These are phyloP conservation scores for Alliaria petiolata DNA, from an alignment of 345 rosid genomes.

Conservation along the genomic window DNA sequence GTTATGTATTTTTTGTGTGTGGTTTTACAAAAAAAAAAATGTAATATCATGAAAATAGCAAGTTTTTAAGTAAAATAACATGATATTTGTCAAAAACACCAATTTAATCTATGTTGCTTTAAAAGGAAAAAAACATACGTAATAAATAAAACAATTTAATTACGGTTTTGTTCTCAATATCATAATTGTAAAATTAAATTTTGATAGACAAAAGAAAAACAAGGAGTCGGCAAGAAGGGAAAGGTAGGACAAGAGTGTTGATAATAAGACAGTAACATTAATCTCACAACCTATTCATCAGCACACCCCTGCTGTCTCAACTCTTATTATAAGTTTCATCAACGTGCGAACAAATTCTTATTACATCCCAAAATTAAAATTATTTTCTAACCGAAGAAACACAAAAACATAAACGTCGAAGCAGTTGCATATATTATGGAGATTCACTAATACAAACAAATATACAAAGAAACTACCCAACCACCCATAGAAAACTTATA, in stretches of 20 bases:
- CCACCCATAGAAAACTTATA: not conserved
- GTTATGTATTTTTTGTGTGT: no score
- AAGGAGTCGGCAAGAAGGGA: slow-evolving; percentile 19
- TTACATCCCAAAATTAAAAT: not conserved
- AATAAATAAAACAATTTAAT: not conserved
- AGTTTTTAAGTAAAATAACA: no score
- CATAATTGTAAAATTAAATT: not conserved
- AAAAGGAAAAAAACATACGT: no score
- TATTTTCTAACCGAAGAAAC: not conserved
- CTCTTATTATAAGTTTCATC: slow-evolving; percentile 10
- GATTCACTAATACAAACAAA: not conserved
- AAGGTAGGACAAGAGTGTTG: slow-evolving; percentile 28
- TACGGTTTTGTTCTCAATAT: not conserved
- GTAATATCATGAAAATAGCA: no score
- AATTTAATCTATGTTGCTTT: not conserved
- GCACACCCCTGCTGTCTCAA: slow-evolving; percentile 23
- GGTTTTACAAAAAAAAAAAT: no score
- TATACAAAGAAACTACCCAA: not conserved
- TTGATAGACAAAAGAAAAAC: slow-evolving; percentile 17
- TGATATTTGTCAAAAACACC: not conserved
- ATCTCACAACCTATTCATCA: slow-evolving; percentile 22
- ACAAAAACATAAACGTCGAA: not conserved
- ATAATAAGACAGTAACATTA: slow-evolving; percentile 29
- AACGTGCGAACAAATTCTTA: slow-evolving; percentile 13
- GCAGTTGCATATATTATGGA: not conserved